Evolutionary conservation across 2,329 filamentous ascomycete species (phyloP), one percentile per base, ranked within the genome.

Genomic region (Sphaerulina vaccinii): DNA sequence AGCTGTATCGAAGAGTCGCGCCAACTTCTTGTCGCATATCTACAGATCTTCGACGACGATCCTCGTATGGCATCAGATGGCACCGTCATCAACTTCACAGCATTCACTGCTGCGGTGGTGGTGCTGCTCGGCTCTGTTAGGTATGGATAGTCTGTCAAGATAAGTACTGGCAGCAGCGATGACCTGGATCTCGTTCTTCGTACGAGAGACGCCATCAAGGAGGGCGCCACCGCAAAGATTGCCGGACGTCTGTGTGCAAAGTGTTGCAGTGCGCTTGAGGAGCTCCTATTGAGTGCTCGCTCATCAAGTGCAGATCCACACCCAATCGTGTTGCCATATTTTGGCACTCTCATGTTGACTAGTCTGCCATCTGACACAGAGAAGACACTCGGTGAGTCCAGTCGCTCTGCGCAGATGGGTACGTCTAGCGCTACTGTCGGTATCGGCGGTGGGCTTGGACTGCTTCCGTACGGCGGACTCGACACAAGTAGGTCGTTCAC

Each of bases 71-170:
- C 47, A 5, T 27, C 27, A 7, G 72, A 77, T 51, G 76, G 74
- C 65, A 75, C 74, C 51, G 71, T 72, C 7, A 63, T 73, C 15
- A 75, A 76, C 56, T 76, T 76, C 52, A 68, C 75, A 33, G 74
- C 69, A 32, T 77, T 77, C 61, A 76, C 72, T 1, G 68, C 71
- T 5, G 70, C 73, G 2, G 67, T 75, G 1, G 64, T 76, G 18
- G 62, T 77, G 24, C 63, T 73, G 8, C 65, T 77, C n/a, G 71
- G 72, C 2, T 64, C 73, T 5, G 64, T 73, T 55, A 70, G 70
- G 45, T 71, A 69, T 38, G 65, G 40, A 74, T n/a, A n/a, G n/a
- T n/a, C n/a, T n/a, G n/a, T n/a, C n/a, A n/a, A n/a, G n/a, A n/a
- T n/a, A n/a, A n/a, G n/a, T n/a, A n/a, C n/a, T n/a, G n/a, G n/a